Conservation (phyloP, 495 filamentous ascomycete species). For the Penicillium coprophilum region DNA sequence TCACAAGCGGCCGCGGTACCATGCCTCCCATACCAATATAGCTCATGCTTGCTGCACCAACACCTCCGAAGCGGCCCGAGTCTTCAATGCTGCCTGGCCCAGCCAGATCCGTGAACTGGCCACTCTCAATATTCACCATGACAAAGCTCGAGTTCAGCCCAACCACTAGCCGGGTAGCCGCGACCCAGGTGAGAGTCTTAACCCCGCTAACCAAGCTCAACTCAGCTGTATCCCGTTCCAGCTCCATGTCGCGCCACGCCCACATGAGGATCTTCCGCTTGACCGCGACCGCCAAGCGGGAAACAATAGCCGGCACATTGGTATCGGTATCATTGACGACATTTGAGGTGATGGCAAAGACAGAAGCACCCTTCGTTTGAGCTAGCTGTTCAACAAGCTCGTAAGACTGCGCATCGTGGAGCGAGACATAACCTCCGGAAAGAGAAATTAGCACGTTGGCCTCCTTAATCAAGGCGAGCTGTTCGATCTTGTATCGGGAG, state of each 20-base stretch:
- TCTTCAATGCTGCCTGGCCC: constrained; percentile 74
- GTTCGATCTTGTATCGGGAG: constrained; percentile 81
- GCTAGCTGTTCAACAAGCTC: constrained; percentile 73
- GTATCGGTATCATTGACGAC: constrained; percentile 85
- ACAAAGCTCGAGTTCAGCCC: constrained; percentile 88
- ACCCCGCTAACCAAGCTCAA: constrained; percentile 75
- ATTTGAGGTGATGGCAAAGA: constrained; percentile 91
- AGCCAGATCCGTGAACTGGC: constrained; percentile 69
- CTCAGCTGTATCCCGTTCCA: constrained; percentile 70
- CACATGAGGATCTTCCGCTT: constrained; percentile 88
- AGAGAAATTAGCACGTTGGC: constrained; percentile 86
- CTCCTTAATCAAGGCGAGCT: constrained; percentile 93
- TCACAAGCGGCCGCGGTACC: constrained; percentile 85
- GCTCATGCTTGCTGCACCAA: constrained; percentile 77
- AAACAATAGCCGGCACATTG: constrained; percentile 86
- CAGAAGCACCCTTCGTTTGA: constrained; percentile 81
- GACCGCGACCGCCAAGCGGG: constrained; percentile 82
- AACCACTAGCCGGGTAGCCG: constrained; percentile 77
- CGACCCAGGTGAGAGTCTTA: constrained; percentile 85
- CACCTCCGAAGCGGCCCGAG: constrained; percentile 62
- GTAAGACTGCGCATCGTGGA: constrained; percentile 86
- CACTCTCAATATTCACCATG: constrained; percentile 77
- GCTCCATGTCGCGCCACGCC: constrained; percentile 94
- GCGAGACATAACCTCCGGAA: constrained; percentile 80
- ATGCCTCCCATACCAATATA: constrained; percentile 92